phyloP scores from a whole-genome alignment of 257 asterid genomes.

The Fraxinus excelsior region DNA sequence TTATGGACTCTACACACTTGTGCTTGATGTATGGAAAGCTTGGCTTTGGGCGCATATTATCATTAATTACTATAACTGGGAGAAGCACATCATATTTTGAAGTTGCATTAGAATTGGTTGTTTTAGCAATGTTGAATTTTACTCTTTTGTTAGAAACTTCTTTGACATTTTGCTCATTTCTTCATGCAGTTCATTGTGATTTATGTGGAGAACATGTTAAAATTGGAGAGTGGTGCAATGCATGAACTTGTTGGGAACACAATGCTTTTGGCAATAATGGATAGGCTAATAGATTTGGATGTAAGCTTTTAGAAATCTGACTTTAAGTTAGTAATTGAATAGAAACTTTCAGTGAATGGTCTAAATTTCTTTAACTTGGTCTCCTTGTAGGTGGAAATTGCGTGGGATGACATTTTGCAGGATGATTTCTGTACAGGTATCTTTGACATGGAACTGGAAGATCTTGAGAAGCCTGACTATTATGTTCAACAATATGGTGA shows the following conservation, averaged over 20 bases:
- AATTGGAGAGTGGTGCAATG: conserved; percentile 66
- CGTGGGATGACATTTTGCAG: conserved; percentile 76
- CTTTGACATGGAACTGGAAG: conserved; percentile 88
- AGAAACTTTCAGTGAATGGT: conserved; percentile 14
- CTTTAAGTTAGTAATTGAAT: conserved; percentile 9
- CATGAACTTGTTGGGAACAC: conserved; percentile 72
- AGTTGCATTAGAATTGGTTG: conserved; percentile 14
- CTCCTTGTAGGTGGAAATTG: conserved; percentile 62
- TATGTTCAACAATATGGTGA: conserved; percentile 45
- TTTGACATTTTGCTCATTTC: conserved; percentile 12
- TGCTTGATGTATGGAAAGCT: conserved; percentile 7
- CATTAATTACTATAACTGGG: not conserved
- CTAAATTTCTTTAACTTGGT: conserved; percentile 9
- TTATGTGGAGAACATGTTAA: conserved; percentile 87
- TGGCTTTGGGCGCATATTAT: not conserved
- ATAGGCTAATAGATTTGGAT: conserved; percentile 79
- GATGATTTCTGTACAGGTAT: conserved; percentile 81
- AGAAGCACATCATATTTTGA: not conserved
- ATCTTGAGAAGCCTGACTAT: conserved; percentile 58
- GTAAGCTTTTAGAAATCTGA: conserved; percentile 47
- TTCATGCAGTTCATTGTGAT: conserved; percentile 52
- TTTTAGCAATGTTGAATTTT: not conserved
- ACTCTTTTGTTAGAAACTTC: not conserved
- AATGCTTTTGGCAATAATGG: conserved; percentile 60
- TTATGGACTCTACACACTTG: not conserved